These are phyloP conservation scores for Neurospora tetraspora DNA, from an alignment of 495 filamentous ascomycete species.

Conservation along the genomic window DNA sequence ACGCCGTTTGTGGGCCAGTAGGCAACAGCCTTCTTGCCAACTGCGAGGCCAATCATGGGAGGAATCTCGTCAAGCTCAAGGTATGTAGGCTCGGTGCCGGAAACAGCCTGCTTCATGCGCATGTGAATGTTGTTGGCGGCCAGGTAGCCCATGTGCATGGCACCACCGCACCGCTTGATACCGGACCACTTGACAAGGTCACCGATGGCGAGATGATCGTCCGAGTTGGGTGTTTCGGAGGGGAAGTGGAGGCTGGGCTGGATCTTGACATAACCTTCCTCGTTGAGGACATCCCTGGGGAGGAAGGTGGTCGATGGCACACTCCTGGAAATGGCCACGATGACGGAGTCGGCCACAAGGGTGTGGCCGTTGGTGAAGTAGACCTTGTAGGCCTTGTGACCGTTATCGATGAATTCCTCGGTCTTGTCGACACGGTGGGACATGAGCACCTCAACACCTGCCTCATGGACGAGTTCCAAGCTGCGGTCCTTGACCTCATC, in stretches of 20 bases:
- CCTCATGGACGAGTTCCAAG: constrained; percentile 38
- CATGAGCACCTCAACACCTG: constrained; percentile 48
- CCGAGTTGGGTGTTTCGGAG: constrained; percentile 35
- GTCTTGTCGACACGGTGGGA: constrained; percentile 32
- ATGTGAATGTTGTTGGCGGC: constrained; percentile 53
- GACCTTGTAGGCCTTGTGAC: constrained; percentile 28
- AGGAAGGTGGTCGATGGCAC: constrained; percentile 47
- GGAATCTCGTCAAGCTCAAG: constrained; percentile 40
- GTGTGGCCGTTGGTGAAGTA: constrained; percentile 44
- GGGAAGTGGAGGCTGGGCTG: constrained; percentile 38
- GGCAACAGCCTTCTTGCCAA: constrained; percentile 53
- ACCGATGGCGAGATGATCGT: constrained; percentile 49
- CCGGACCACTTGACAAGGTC: constrained; percentile 51
- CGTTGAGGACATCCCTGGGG: constrained; percentile 34
- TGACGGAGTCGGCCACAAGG: constrained; percentile 44
- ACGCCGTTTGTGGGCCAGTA: constrained; percentile 45
- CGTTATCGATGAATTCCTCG: constrained; percentile 22
- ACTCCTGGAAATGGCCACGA: constrained; percentile 49
- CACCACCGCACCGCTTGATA: constrained; percentile 60
- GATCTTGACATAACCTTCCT: constrained; percentile 49
- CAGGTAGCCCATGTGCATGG: constrained; percentile 55
- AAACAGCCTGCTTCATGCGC: constrained; percentile 34
- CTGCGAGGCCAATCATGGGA: constrained; percentile 54
- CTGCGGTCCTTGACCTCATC: constrained; percentile 51
- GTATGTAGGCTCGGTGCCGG: constrained; percentile 30